Base-by-base conservation (phyloP, 768 basidiomycete genomes). In the Naematelia aurantialba region DNA sequence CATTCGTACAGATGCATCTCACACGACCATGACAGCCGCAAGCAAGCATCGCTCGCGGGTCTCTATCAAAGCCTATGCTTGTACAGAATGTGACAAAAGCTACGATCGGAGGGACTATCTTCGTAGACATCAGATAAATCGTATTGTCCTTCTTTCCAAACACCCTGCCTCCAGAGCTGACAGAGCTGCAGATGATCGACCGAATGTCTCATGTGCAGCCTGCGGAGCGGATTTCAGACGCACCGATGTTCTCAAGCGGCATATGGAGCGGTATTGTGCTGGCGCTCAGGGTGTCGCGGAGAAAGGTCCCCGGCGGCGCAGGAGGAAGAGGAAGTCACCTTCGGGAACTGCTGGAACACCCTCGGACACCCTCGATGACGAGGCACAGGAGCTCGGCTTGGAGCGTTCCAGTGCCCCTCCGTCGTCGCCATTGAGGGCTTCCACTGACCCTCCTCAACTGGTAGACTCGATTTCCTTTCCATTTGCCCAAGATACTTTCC, bases 41-140 rank as follows among this genome's bases (percentile, higher is more conserved):
- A 46, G 19, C 5, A n/a, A n/a, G 45, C 8, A 19, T 5, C n/a
- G 49, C 22, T 51, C 49, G 49, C n/a, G 22, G 22, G 19, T 26
- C 5, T 24, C 29, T 17, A 22, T 51, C 49, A 24, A 51, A 26
- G 27, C 31, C 17, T 53, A 29, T 24, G 52, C 29, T 24, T 53
- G 52, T 31, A 29, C 52, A 17, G 13, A 31, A 53, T 53, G 52
- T 31, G 27, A 53, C 52, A 53, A 53, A 34, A 53, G n/a, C 12
- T 53, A 53, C n/a, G 12, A 31, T 31, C 52, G 52, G 21, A 12
- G 52, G 10, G 52, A 53, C 30, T 53, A 53, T 19, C 30, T 53
- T 17, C 25, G 42, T 31, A 26, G 52, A 19, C 52, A 53, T 31
- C 29, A 53, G 29, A 53, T 53, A 34, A 53, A 53, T 31, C 52